These are phyloP conservation scores for Saturnispora serradocipensis DNA, from an alignment of 805 yeast species.

Conservation along the genomic window DNA sequence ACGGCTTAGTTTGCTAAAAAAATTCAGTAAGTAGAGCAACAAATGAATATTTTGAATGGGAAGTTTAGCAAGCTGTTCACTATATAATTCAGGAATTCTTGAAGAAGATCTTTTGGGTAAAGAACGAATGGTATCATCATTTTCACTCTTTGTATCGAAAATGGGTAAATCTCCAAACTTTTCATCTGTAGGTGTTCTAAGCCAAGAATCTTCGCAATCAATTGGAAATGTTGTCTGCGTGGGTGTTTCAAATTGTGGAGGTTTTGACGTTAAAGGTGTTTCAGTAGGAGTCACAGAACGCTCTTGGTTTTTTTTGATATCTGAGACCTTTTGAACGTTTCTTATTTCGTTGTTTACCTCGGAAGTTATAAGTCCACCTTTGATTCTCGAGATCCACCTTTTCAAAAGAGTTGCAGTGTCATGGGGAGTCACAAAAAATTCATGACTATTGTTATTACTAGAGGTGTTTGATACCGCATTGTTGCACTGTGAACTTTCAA, in stretches of 20 bases:
- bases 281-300: slow-evolving; percentile 2
- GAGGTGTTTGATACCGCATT: neutral
- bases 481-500: neutral
- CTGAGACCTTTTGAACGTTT: slow-evolving; percentile 2
- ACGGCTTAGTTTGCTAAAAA: slow-evolving; percentile 19
- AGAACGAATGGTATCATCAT: neutral
- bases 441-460: neutral
- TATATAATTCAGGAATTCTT: slow-evolving; percentile 3
- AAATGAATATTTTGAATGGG: slow-evolving; percentile 27
- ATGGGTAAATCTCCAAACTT: neutral
- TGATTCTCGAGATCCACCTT: slow-evolving; percentile 27
- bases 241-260: slow-evolving; percentile 4
- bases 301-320: slow-evolving; percentile 3
- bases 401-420: slow-evolving; percentile 31
- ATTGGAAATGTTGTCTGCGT: neutral
- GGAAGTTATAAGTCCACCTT: slow-evolving; percentile 24
- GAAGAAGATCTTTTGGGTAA: neutral
- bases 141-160: neutral
- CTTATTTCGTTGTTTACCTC: slow-evolving; percentile 13
- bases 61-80: slow-evolving; percentile 6
- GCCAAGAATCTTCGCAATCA: neutral
- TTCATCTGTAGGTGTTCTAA: slow-evolving; percentile 8
- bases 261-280: slow-evolving; percentile 1
- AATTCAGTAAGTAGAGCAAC: slow-evolving; percentile 22
- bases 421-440: slow-evolving; percentile 19